phyloP scores from a whole-genome alignment of 2,329 filamentous ascomycete genomes.

The Penicillium sp. region DNA sequence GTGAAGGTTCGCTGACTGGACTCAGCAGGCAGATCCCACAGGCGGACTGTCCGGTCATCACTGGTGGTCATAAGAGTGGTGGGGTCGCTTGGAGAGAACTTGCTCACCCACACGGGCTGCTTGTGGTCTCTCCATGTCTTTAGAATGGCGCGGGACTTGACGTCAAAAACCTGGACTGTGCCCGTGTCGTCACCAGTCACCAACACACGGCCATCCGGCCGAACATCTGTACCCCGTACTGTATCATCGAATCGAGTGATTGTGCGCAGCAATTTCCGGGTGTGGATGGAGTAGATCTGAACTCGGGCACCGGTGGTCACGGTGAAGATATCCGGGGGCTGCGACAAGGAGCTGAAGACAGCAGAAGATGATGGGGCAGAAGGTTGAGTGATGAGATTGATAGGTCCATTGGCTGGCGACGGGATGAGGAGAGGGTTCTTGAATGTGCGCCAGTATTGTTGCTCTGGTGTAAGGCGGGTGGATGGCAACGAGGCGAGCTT shows the following conservation, averaged over 20 bases:
- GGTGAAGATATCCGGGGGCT: conserved; percentile 66
- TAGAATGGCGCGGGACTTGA: conserved; percentile 83
- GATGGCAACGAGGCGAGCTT: conserved; percentile 82
- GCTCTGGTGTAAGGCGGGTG: conserved; percentile 77
- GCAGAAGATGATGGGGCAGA: conserved; percentile 47
- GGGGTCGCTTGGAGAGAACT: conserved; percentile 85
- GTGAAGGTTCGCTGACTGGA: conserved; percentile 74
- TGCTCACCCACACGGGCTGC: conserved; percentile 88
- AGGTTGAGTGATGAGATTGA: conserved; percentile 85
- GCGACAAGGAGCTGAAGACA: conserved; percentile 45
- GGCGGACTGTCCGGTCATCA: conserved; percentile 86
- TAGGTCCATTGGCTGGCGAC: conserved; percentile 83
- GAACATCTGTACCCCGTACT: conserved; percentile 84
- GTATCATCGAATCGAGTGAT: conserved; percentile 92
- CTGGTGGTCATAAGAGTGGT: conserved; percentile 86
- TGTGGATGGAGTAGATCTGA: conserved; percentile 90
- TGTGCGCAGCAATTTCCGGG: conserved; percentile 87
- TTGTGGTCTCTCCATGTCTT: conserved; percentile 95
- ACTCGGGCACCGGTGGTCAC: conserved; percentile 93
- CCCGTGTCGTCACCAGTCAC: conserved; percentile 91
- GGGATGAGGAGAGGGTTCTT: conserved; percentile 87
- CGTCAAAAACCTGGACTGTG: conserved; percentile 92
- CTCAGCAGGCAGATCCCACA: conserved; percentile 90
- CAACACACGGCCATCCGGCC: conserved; percentile 83
- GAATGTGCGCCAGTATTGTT: conserved; percentile 95